Base-by-base conservation (phyloP, 164 flowering plant species). In the Houttuynia cordata region DNA sequence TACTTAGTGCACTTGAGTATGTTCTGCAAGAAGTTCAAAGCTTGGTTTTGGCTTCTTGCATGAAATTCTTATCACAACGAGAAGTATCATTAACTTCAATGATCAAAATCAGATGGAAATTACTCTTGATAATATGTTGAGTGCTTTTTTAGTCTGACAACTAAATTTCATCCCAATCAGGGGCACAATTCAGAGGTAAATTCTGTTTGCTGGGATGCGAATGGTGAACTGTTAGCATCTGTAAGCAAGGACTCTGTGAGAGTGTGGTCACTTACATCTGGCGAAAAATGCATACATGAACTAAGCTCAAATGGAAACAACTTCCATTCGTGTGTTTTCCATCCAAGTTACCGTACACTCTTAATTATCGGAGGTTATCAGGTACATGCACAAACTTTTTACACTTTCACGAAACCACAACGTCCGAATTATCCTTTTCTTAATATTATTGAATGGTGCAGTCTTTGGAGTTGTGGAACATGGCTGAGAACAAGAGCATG, bases 401-500 rank as follows among this genome's bases (percentile, higher is more conserved):
- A 57, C 22, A 37, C 34, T 57, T 30, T 57, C 45, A 57, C 24
- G 10, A 37, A 24, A 57, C 12, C 19, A 4, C 15, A n/a, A 57
- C 13, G 8, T 7, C 6, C 24, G 10, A 37, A 7, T 62, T 51
- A 62, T 55, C 15, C 24, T 54, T 62, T 57, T 55, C 21, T 17
- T 53, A 7, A 21, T 23, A 20, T 56, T 18, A 12, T 52, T 62
- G 15, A 8, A 21, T 52, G 49, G 62, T 73, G 83, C 80, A 93
- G 98, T 74, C 92, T 19, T 53, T 93, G 80, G 97, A 90, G 82
- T 68, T 90, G 68, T 90, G 98, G 98, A 90, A 93, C 82, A 81
- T 86, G 77, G 82, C 80, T 14, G 94, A 87, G 77, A 88, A 88
- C 63, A 84, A 81, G 73, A 83, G 83, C 67, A 83, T 86, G 96